These are phyloP conservation scores for Papiliotrema fonsecae DNA, from an alignment of 1,284 basidiomycete genomes.

Conservation along the genomic window DNA sequence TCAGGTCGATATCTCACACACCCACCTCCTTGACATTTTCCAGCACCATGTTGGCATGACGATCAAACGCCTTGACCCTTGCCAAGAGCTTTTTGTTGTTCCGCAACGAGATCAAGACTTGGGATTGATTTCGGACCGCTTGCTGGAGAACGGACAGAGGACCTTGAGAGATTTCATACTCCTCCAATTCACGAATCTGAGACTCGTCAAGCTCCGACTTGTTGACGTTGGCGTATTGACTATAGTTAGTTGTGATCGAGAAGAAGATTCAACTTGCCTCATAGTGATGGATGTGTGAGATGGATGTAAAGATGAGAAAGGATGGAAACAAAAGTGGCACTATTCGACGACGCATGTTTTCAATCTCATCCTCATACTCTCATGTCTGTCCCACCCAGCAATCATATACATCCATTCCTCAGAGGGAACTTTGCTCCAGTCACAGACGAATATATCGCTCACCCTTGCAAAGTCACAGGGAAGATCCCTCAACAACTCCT, in stretches of 20 bases:
- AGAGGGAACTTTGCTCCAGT: conserved; percentile 42
- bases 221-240: conserved; percentile 93
- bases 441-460: conserved; percentile 28
- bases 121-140: conserved; percentile 94
- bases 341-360: too few relatives aligned
- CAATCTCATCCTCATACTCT: neutral
- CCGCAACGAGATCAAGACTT: conserved; percentile 92
- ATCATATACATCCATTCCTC: conserved; percentile 34
- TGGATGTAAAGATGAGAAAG: too few relatives aligned
- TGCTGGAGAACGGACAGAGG: conserved; percentile 97
- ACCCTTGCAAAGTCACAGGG: conserved; percentile 27
- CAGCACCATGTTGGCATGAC: conserved; percentile 98
- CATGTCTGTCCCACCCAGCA: conserved; percentile 6
- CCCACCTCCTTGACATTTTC: conserved; percentile 93
- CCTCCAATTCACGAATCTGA: conserved; percentile 90
- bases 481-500: conserved; percentile 30
- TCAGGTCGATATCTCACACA: conserved; percentile 3
- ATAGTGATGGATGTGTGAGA: too few relatives aligned
- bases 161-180: conserved; percentile 94
- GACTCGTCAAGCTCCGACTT: conserved; percentile 97
- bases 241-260: conserved; percentile 46
- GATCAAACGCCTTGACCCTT: conserved; percentile 96
- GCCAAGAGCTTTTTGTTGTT: conserved; percentile 99
- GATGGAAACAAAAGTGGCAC: too few relatives aligned
- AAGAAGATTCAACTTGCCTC: too few relatives aligned